Percentiles rank a stretch among this genome's conserved stretches.
Evolutionary conservation across 441 rosid genomes (phyloP).

Genomic region (Corymbia citriodora): DNA sequence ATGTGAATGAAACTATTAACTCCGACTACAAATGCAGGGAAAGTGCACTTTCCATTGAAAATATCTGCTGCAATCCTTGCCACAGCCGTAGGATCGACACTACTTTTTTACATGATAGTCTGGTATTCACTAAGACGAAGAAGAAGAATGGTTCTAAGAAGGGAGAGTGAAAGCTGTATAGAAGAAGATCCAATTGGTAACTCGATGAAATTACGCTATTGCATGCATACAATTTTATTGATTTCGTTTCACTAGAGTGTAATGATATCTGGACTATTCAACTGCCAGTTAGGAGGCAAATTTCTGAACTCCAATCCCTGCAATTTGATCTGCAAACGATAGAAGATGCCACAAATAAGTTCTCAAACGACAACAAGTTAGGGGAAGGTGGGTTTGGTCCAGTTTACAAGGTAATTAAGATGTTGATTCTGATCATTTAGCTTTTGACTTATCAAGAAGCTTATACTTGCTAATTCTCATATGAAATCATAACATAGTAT

Average conservation of each 20-base stretch:
- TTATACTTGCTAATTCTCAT: background rate
- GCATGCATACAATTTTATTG: background rate
- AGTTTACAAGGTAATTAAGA: background rate
- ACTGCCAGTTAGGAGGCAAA: background rate
- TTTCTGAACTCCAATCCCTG: background rate
- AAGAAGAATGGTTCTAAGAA: background rate
- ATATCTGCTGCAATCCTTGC: background rate
- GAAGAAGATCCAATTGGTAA: background rate
- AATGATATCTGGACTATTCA: background rate
- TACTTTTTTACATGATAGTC: background rate
- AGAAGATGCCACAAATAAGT: background rate
- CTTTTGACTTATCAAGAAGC: background rate
- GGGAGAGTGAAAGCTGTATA: background rate
- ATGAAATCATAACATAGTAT: background rate
- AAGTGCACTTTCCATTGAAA: background rate
- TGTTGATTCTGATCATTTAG: background rate
- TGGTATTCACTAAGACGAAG: background rate
- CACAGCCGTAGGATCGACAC: background rate
- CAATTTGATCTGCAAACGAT: background rate
- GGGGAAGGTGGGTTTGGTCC: background rate
- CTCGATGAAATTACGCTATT: background rate
- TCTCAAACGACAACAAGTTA: background rate
- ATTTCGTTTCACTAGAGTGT: background rate
- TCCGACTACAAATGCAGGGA: background rate
- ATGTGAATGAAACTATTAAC: background rate